These are phyloP conservation scores for Berberis vulgaris DNA, from an alignment of 164 flowering plant genomes.

Conservation along the genomic window DNA sequence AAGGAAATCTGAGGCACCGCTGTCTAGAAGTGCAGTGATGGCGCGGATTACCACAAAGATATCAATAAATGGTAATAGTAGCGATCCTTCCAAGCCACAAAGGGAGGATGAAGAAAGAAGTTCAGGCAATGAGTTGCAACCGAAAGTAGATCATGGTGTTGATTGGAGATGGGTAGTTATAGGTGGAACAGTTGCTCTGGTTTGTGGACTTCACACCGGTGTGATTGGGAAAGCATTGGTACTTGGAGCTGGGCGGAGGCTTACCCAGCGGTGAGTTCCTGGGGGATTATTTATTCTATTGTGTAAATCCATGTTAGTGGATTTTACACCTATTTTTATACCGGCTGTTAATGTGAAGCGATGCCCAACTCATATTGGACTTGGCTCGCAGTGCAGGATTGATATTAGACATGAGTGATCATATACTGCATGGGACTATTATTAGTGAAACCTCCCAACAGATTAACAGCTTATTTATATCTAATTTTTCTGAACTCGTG, in stretches of 20 bases:
- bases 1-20: conserved; percentile 45
- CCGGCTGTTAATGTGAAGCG: not conserved
- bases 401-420: not conserved
- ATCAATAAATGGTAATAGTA: conserved; percentile 20
- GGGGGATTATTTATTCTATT: not conserved
- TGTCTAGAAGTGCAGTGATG: conserved; percentile 56
- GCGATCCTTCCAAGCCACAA: conserved; percentile 20
- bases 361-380: not conserved
- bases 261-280: conserved; percentile 36
- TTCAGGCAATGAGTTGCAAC: conserved; percentile 3
- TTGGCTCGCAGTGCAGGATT: not conserved
- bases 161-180: conserved; percentile 75
- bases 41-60: conserved; percentile 67
- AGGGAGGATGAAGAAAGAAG: conserved; percentile 29
- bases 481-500: too few species aligned
- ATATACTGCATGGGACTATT: not conserved
- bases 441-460: not conserved
- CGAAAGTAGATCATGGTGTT: conserved; percentile 24
- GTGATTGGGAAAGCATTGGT: conserved; percentile 59
- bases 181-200: conserved; percentile 75
- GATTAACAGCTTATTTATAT: not conserved
- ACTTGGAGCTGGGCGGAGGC: conserved; percentile 65
- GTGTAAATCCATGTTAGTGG: not conserved
- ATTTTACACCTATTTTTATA: not conserved
- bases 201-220: conserved; percentile 64